Evolutionary conservation across 2,329 filamentous ascomycete species (phyloP), one percentile per base, ranked within the genome.

Genomic region (Trichothecium roseum): DNA sequence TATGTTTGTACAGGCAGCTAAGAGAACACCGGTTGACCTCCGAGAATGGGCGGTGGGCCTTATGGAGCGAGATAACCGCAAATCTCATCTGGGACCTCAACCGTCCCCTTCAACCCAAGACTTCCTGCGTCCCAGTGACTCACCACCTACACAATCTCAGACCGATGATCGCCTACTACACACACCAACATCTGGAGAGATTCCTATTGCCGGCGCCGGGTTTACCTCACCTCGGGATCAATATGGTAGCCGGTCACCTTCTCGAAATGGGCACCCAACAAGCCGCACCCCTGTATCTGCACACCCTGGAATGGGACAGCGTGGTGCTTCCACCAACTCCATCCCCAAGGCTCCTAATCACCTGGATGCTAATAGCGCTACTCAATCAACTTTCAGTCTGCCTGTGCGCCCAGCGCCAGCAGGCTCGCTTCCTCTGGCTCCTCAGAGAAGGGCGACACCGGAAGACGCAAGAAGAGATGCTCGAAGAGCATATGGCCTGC

Each of bases 41-140:
- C 78, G 84, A 57, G 84, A 87, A 43, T 98, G 91, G 91, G 89
- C 91, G 16, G 78, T 94, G 33, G 80, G 84, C 50, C 75, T 96
- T 68, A 89, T 96, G 76, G 88, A 95, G 55, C 78, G 81, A 48
- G 84, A 95, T 59, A 94, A 95, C 59, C 84, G 91, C 55, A 94
- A 94, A 59, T 94, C 88, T 18, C 89, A 95, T 55, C 72, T 95
- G 27, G 84, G 80, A 13, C 86, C 87, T 24, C 80, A 84, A 50
- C 67, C 84, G 29, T 84, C 82, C 9, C 85, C 87, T 1, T 75
- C 83, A 8, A 85, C 84, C 2, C 79, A 84, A 52, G 81, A 85
- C 9, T 70, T 89, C 24, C 70, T 87, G 32, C 76, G 81, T 40
- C 72, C 72, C 18, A 68, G 62, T 46, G 74, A 79, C 46, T 79